Evolutionary conservation across 1,284 basidiomycete genomes (phyloP), one percentile per base, ranked within the genome.

Genomic region (Vanrija humicola): DNA sequence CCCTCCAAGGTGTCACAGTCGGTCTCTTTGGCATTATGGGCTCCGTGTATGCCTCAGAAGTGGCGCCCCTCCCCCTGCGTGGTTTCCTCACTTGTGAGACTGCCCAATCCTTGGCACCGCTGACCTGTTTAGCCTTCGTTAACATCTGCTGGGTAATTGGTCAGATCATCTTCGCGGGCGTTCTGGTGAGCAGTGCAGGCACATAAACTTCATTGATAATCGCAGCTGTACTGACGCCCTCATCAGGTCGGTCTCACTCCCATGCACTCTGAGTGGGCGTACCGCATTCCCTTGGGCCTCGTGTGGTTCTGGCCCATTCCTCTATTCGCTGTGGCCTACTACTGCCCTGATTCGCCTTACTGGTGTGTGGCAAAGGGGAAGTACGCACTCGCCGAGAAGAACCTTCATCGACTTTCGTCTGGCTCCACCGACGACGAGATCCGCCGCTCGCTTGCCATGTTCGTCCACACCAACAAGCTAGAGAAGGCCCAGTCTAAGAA

Each of bases 131-230:
- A 18, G 56, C 59, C 12, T 64, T 58, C 29, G 77, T 80, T 61
- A 79, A 79, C 66, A 64, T 78, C 28, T 80, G 79, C 65, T 80
- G 79, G 79, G 79, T 74, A 25, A 64, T 76, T 19, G 76, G 76
- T 19, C 62, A 64, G 25, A 44, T 47, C 28, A 46, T 58, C 18
- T 50, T 60, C 8, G 50, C 52, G 21, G 54, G 50, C 18, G 14
- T 34, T 12, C 34, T 34, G 12, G 34, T 48, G 38, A 34, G 34
- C 6, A 23, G 21, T 23, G 21, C 21, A 23, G 21, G 5, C 21
- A 23, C 2, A 23, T 5, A 23, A 5, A 23, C 21, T 3, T 5
- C 21, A 23, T 23, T 29, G 28, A 14, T 15, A 14, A 10, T 34
- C 12, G n/a, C n/a, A 34, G 12, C 2, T 34, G 34, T 12, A 2